Base-by-base conservation (phyloP, 257 asterid species). In the Capsicum pubescens region DNA sequence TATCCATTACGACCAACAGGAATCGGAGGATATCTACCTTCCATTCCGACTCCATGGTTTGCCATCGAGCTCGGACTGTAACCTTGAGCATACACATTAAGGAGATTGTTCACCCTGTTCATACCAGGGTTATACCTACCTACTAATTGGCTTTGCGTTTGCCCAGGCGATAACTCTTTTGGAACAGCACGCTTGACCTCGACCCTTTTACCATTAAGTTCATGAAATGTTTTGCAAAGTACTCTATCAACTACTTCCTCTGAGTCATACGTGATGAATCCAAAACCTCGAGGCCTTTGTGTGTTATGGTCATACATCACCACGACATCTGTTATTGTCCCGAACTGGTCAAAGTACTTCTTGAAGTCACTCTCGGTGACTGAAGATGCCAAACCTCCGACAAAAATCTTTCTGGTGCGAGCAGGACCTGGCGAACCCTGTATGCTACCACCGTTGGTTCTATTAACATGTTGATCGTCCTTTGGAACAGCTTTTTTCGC, bases 291-390 rank as follows among this genome's bases (percentile, higher is more conserved):
- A 71, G 99, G 98, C 89, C 99, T 91, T 84, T 94, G 97, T 15
- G 99, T 95, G 67, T 93, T 95, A 83, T 94, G 99, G 84, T 95
- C 98, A 84, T 94, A 95, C 99, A 95, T 94, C 84, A 95, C 99
- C 44, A 95, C 97, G 19, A 92, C 99, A 80, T 95, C 99, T 3
- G 94, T 88, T 82, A 92, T 87, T 6, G 89, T 88, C 79, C 99
- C 99, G 12, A 93, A 95, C 84, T 94, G 97, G 84, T 93, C 97
- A 58, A 95, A 95, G 91, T 95, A 93, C 66, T 84, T 87, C 89
- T 95, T 95, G 92, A 95, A 93, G 87, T 95, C 97, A 21, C 86
- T 89, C 84, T 95, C 99, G 54, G 94, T 92, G 83, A 95, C 93
- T 1, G 97, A 89, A 76, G 99, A 92, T 71, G 99, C 94, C 69